Evolutionary conservation across 108 stramenopile species (phyloP), one percentile per base, ranked within the genome.

Genomic region (Parmales sp.): DNA sequence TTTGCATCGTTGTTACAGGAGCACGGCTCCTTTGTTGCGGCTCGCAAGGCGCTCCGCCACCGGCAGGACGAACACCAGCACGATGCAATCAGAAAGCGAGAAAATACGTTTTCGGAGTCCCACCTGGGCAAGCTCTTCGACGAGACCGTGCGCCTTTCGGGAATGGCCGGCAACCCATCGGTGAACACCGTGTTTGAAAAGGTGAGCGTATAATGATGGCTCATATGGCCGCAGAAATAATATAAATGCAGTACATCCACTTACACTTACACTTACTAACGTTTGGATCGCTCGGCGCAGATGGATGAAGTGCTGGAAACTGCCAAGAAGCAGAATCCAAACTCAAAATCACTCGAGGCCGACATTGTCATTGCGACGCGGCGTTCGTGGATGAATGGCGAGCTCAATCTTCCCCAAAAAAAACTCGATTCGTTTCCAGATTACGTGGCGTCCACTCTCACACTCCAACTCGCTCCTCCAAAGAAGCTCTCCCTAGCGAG

Each of bases 111-210:
- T 34, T 34, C 54, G 2, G 54, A 60, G 5, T 60, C 54, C 26
- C 54, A 60, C 54, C 54, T 60, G 31, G 54, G 54, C 5, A 4
- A 11, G 31, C 54, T 60, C 54, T 60, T 60, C 54, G 54, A 60
- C 54, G 54, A 60, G 54, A 60, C 54, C 4, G 54, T 60, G 31
- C 26, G 54, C 29, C 31, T 60, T 13, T 60, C 54, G 2, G 54
- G 54, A 11, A 34, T 60, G 31, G 5, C 28, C 4, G 54, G 54
- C 2, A 28, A 28, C 18, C 54, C 54, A 13, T 34, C 54, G 8
- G 13, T 60, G 54, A 60, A 60, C 54, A 60, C 54, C 2, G 31
- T 34, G 8, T 60, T 60, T 34, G 54, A 60, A 34, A 60, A 60
- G 54, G 36, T 60, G 54, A 60, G n/a, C n/a, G n/a, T n/a, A n/a